phyloP scores from a whole-genome alignment of 1,284 basidiomycete species.

The Heterobasidion annosum region DNA sequence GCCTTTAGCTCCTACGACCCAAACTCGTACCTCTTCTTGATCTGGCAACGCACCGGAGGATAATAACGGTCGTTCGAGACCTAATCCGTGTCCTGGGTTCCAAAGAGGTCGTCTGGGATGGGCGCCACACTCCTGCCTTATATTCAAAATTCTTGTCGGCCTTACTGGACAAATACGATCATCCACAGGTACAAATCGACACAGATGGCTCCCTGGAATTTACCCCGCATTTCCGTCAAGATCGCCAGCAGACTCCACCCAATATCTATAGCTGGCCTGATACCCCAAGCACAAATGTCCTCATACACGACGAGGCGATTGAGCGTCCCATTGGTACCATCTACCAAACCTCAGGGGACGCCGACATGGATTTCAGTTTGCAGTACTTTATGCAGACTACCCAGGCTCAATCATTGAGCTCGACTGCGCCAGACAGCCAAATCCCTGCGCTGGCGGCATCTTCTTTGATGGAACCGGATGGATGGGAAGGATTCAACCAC shows the following conservation, averaged over 20 bases:
- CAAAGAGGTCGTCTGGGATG: constrained; percentile 16
- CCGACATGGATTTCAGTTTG: constrained; percentile 4
- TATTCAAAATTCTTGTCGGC: constrained; percentile 43
- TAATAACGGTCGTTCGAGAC: constrained; percentile 29
- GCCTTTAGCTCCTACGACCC: constrained; percentile 36
- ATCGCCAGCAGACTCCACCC: constrained; percentile 1
- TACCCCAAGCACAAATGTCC: background rate
- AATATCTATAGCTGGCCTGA: background rate
- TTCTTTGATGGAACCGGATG: background rate
- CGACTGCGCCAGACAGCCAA: background rate
- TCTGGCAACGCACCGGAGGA: constrained; percentile 26
- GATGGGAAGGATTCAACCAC: too few relatives aligned
- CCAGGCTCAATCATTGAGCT: background rate
- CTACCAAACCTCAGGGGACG: background rate
- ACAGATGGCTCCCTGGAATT: background rate
- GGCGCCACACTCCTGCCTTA: constrained; percentile 12
- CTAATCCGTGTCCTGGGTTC: constrained; percentile 40
- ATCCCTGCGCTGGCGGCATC: background rate
- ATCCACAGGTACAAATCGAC: background rate
- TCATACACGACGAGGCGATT: background rate
- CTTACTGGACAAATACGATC: constrained; percentile 31
- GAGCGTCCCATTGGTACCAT: background rate
- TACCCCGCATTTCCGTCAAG: background rate
- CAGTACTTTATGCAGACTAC: background rate
- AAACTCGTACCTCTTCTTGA: constrained; percentile 33